Percentiles rank a stretch among this genome's conserved stretches.
These are phyloP conservation scores for Curvularia eragrostidis DNA, from an alignment of 2,329 filamentous ascomycete genomes.

Conservation along the genomic window DNA sequence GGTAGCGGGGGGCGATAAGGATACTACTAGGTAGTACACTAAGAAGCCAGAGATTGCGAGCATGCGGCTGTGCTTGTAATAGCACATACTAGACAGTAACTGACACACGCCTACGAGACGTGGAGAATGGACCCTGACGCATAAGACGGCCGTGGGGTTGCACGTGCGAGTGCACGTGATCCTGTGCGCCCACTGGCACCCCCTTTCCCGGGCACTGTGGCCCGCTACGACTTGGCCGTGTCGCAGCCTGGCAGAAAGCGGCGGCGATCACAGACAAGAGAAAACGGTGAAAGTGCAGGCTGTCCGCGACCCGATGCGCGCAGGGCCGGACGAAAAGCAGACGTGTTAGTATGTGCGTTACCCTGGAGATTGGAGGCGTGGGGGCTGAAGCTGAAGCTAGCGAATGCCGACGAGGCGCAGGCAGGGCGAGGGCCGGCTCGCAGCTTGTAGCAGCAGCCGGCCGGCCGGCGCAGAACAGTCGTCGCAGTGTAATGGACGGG, in stretches of 20 bases:
- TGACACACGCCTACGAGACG: neutral
- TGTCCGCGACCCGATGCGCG: neutral
- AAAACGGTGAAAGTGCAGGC: neutral
- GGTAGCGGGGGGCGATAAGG: neutral
- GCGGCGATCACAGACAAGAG: neutral
- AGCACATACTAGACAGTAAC: too few relatives aligned
- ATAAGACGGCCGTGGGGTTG: conserved; percentile 1
- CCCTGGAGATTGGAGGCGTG: conserved; percentile 18
- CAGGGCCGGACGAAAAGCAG: conserved; percentile 10
- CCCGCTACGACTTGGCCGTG: neutral
- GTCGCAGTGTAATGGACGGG: too few relatives aligned
- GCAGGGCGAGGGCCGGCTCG: conserved; percentile 16
- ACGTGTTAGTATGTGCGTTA: conserved; percentile 9
- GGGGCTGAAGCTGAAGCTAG: conserved; percentile 12
- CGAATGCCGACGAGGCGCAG: conserved; percentile 12
- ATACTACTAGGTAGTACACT: neutral
- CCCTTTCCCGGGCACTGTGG: neutral
- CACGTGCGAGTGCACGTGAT: conserved; percentile 4
- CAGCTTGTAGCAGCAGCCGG: conserved; percentile 3
- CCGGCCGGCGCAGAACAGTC: conserved; percentile 5
- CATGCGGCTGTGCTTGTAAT: neutral
- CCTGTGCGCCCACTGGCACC: neutral
- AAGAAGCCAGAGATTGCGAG: neutral
- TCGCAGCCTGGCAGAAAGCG: neutral
- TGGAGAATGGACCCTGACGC: neutral